Conservation (phyloP, 768 basidiomycete species). For the Leccinum barrowsii region DNA sequence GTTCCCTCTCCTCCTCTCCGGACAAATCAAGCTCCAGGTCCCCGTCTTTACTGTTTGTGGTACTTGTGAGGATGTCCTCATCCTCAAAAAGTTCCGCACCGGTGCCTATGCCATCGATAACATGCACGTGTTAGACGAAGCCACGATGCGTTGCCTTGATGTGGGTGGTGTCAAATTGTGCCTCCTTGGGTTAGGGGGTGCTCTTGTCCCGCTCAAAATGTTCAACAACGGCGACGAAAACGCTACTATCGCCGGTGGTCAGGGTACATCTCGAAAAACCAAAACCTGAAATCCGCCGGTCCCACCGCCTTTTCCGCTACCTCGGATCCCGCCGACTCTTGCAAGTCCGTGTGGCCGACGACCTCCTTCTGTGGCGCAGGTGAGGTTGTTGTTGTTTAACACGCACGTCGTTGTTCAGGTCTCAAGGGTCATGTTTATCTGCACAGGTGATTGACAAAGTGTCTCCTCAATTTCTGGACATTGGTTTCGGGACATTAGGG, state of each 20-base stretch:
- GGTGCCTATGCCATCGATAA: slow-evolving; percentile 83
- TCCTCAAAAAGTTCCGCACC: slow-evolving; percentile 90
- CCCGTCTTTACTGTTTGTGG: slow-evolving; percentile 98
- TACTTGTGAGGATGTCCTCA: slow-evolving; percentile 91
- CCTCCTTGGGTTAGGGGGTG: slow-evolving; percentile 93
- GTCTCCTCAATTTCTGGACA: no score
- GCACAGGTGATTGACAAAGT: no score
- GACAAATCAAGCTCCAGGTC: slow-evolving; percentile 85
- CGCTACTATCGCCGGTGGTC: slow-evolving; percentile 97
- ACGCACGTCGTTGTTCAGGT: no score
- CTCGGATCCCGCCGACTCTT: slow-evolving; percentile 63
- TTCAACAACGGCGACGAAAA: slow-evolving; percentile 91
- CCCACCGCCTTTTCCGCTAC: slow-evolving; percentile 61
- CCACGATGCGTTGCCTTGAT: slow-evolving; percentile 88
- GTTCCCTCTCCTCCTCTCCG: slow-evolving; percentile 87
- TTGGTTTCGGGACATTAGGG: no score
- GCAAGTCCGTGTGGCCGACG: slow-evolving; percentile 48
- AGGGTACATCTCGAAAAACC: slow-evolving; percentile 74
- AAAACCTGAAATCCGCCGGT: slow-evolving; percentile 53
- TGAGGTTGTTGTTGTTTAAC: no score
- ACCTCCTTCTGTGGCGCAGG: slow-evolving; percentile 24
- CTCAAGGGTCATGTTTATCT: no score
- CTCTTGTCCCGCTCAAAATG: slow-evolving; percentile 91
- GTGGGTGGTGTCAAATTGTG: slow-evolving; percentile 92
- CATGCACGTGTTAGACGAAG: slow-evolving; percentile 90